Evolutionary conservation across 2,329 filamentous ascomycete species (phyloP), one percentile per base, ranked within the genome.

Genomic region (Aciculosporium take): DNA sequence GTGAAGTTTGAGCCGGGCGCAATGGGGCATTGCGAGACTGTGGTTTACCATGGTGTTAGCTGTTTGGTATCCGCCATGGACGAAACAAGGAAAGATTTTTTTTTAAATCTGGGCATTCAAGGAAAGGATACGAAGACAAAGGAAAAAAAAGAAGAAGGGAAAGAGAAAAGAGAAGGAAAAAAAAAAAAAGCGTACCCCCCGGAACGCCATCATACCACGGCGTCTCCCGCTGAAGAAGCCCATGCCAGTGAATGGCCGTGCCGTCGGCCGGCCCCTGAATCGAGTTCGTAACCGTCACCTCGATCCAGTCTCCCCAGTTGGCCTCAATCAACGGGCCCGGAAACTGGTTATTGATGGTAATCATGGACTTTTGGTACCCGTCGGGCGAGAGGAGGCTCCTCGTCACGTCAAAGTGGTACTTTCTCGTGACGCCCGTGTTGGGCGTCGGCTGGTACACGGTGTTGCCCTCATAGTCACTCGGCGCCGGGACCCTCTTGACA

Each of bases 241-340:
- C 78, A 49, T 81, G 76, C 59, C 68, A 81, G 51, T 81, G 77
- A 15, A 80, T 70, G 7, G 66, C 66, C 7, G 74, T 79, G 25
- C 75, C 74, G 46, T 81, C 80, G 1, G 12, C 15, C n/a, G 41
- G 38, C 7, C 39, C 59, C 57, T 57, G 34, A 28, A 66, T 44
- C 1, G 53, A 53, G 53, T 79, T 81, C 27, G 60, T 69, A 6
- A 81, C 67, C 39, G 70, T 70, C 10, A 76, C 56, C n/a, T 58
- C 52, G 5, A 79, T 60, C 25, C 47, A 59, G 42, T 68, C 63
- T 21, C 62, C 67, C 67, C 69, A 74, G 48, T 72, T 63, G 4
- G 69, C 72, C 34, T 66, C 60, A 30, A 81, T 66, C 0, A 65
- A 65, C 0, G 77, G 78, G 0, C 77, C 78, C 0, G 77, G 77